Percentiles rank a stretch among this genome's conserved stretches.
Conservation (phyloP, 2,329 filamentous ascomycete species). For the Monilinia polystroma region DNA sequence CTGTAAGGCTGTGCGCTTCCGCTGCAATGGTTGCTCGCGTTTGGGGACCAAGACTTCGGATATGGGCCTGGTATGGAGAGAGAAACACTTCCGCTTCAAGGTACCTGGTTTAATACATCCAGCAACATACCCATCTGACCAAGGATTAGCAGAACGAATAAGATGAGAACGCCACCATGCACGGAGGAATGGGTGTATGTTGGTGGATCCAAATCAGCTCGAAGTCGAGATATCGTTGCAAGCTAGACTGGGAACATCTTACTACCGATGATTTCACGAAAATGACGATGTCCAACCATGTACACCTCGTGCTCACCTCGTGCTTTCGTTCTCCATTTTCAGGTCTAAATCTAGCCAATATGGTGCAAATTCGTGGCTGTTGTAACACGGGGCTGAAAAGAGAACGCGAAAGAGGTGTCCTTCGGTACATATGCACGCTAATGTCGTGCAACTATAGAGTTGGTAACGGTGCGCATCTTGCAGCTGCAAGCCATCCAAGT, state of each 20-base stretch:
- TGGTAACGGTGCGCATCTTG: conserved; percentile 21
- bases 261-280: background rate
- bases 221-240: background rate
- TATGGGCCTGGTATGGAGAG: conserved; percentile 3
- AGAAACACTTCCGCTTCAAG: conserved; percentile 9
- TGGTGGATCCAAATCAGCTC: background rate
- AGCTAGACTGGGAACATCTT: background rate
- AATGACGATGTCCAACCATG: conserved; percentile 28
- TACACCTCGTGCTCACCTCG: conserved; percentile 17
- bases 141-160: background rate
- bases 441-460: conserved; percentile 8
- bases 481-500: conserved; percentile 15
- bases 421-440: conserved; percentile 19
- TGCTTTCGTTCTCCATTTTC: conserved; percentile 10
- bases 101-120: conserved; percentile 1
- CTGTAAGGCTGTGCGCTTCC: conserved; percentile 29
- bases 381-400: conserved; percentile 24
- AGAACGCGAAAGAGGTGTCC: conserved; percentile 14
- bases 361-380: conserved; percentile 27
- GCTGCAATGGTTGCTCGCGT: conserved; percentile 26
- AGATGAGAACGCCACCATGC: conserved; percentile 10
- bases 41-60: conserved; percentile 23
- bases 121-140: conserved; percentile 14
- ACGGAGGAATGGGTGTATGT: conserved; percentile 5
- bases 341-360: conserved; percentile 26